These are phyloP conservation scores for Cerioporus squamosus DNA, from an alignment of 1,284 basidiomycete species.

Conservation along the genomic window DNA sequence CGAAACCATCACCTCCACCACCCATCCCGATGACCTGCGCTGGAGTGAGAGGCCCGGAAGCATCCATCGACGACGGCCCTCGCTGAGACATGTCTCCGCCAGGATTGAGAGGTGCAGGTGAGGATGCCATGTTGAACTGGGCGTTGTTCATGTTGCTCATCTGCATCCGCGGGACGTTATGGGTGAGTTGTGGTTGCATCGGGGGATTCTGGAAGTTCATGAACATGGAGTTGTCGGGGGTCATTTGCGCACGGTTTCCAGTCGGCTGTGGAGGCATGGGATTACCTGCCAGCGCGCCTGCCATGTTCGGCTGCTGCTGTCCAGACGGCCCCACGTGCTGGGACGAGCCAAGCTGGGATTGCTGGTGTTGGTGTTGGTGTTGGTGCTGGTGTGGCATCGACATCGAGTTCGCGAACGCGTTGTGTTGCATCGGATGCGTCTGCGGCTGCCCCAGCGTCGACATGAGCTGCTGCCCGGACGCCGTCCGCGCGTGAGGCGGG, in stretches of 20 bases:
- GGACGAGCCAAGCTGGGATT: slow-evolving; percentile 26
- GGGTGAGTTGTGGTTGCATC: slow-evolving; percentile 42
- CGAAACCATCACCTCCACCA: slow-evolving; percentile 35
- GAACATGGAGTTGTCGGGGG: slow-evolving; percentile 50
- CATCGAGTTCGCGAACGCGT: slow-evolving; percentile 46
- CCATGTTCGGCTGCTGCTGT: slow-evolving; percentile 26
- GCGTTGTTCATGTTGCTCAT: slow-evolving; percentile 35
- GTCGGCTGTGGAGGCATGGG: slow-evolving; percentile 37
- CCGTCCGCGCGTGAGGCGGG: slow-evolving; percentile 44
- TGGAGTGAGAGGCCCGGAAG: slow-evolving; percentile 53
- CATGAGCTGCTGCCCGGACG: slow-evolving; percentile 53
- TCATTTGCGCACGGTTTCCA: slow-evolving; percentile 42
- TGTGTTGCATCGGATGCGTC: slow-evolving; percentile 38
- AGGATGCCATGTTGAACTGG: slow-evolving; percentile 46
- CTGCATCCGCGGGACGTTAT: slow-evolving; percentile 41
- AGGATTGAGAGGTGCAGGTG: slow-evolving; percentile 48
- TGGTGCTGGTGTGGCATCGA: slow-evolving; percentile 40
- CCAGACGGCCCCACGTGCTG: slow-evolving; percentile 24
- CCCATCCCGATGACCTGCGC: slow-evolving; percentile 63
- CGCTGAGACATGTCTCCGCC: slow-evolving; percentile 44
- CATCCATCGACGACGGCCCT: slow-evolving; percentile 21
- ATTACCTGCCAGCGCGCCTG: slow-evolving; percentile 15
- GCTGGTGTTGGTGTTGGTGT: slow-evolving; percentile 12
- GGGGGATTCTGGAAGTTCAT: slow-evolving; percentile 46
- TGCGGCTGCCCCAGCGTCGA: slow-evolving; percentile 52